Conservation (phyloP, 352 stramenopile species). For the Globisporangium abappressorium region DNA sequence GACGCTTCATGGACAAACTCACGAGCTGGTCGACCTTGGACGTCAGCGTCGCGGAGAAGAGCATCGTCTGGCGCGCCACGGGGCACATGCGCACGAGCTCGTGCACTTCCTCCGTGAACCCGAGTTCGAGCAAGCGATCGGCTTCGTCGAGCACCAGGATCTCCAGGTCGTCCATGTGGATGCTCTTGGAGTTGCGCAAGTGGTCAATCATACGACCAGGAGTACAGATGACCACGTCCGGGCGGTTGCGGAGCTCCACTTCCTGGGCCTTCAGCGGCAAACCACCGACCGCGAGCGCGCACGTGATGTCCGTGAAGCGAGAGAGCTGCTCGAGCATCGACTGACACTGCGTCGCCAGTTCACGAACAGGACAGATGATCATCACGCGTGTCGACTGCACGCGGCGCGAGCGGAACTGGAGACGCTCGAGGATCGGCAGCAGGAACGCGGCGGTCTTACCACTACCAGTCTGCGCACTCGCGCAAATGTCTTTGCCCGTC, state of each 20-base stretch:
- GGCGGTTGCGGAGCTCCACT: conserved; percentile 92
- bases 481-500: conserved; percentile 97
- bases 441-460: conserved; percentile 99
- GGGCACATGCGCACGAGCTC: conserved; percentile 97
- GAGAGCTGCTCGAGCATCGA: conserved; percentile 94
- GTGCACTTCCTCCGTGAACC: conserved; percentile 96
- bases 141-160: conserved; percentile 95
- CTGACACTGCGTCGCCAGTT: conserved; percentile 95
- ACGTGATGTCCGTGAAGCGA: conserved; percentile 95
- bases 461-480: conserved; percentile 94
- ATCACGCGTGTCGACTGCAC: conserved; percentile 92
- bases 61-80: conserved; percentile 94
- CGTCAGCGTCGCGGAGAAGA: conserved; percentile 99
- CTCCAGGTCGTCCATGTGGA: conserved; percentile 97
- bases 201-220: conserved; percentile 98
- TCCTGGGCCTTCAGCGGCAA: conserved; percentile 90
- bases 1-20: conserved; percentile 95
- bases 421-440: conserved; percentile 95
- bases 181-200: conserved; percentile 95
- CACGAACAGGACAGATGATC: conserved; percentile 96
- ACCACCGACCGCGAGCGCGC: conserved; percentile 92
- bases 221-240: conserved; percentile 98
- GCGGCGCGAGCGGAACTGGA: conserved; percentile 91
- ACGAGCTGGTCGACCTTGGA: conserved; percentile 98
- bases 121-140: conserved; percentile 97